Percentiles rank a stretch among this genome's conserved stretches.
phyloP scores from a whole-genome alignment of 225 moss, liverwort and hornwort genomes.

The Straminergon stramineum region DNA sequence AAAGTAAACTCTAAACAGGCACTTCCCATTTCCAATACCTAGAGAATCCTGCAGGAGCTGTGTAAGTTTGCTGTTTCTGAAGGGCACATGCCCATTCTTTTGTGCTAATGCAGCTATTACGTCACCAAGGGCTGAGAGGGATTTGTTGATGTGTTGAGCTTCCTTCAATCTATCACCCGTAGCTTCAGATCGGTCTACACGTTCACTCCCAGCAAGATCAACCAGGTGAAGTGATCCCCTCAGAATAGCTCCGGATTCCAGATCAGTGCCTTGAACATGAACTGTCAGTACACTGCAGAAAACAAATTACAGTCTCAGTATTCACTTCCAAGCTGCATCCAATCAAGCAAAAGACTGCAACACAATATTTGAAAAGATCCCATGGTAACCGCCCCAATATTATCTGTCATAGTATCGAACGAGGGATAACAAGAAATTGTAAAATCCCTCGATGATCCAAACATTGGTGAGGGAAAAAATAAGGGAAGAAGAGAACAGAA shows the following conservation, averaged over 20 bases:
- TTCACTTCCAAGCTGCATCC: neutral
- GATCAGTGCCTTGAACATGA: slow-evolving; percentile 85
- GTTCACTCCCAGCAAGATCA: slow-evolving; percentile 93
- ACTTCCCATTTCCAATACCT: slow-evolving; percentile 17
- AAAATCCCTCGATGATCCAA: neutral
- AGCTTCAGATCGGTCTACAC: slow-evolving; percentile 86
- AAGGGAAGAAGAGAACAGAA: neutral
- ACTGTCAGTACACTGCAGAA: slow-evolving; percentile 73
- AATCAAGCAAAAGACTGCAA: neutral
- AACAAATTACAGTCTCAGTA: neutral
- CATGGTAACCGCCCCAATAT: neutral
- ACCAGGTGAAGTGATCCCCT: slow-evolving; percentile 87
- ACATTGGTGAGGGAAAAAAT: neutral
- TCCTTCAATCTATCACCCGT: slow-evolving; percentile 92
- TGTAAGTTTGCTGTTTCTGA: slow-evolving; percentile 89
- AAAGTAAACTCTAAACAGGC: neutral
- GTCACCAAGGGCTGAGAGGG: slow-evolving; percentile 89
- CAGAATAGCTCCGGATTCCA: slow-evolving; percentile 61
- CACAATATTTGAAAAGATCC: neutral
- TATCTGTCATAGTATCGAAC: neutral
- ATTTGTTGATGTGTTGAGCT: slow-evolving; percentile 95
- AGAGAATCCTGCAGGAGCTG: slow-evolving; percentile 88
- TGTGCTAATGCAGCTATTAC: slow-evolving; percentile 88
- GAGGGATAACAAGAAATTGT: neutral
- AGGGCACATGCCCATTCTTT: slow-evolving; percentile 83